phyloP scores from a whole-genome alignment of 306 rosid species.

The Castanea crenata region DNA sequence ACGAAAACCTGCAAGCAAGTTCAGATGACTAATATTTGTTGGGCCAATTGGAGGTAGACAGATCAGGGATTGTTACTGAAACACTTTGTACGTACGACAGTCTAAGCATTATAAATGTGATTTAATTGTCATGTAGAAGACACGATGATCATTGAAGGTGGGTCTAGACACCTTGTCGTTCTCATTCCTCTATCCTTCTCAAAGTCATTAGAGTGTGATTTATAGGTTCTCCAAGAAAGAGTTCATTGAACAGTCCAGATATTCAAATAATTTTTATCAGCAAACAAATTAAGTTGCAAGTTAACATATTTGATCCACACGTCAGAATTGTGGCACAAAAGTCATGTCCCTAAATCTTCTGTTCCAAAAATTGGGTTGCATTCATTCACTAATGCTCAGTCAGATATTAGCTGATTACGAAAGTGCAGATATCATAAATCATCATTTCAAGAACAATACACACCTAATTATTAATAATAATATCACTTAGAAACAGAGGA shows the following conservation, averaged over 20 bases:
- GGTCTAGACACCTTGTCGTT: background rate
- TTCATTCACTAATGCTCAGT: too few relatives aligned
- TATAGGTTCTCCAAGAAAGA: background rate
- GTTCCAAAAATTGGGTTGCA: too few relatives aligned
- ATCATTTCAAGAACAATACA: background rate
- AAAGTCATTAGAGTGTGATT: background rate
- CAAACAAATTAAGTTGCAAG: background rate
- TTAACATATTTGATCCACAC: background rate
- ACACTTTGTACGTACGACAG: too few relatives aligned
- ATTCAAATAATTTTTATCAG: background rate
- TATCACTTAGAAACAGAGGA: background rate
- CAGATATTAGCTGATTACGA: too few relatives aligned
- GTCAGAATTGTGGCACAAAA: background rate
- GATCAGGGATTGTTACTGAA: too few relatives aligned
- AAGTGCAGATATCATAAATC: background rate
- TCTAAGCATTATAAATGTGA: too few relatives aligned
- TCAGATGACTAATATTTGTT: too few relatives aligned
- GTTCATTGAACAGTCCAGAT: background rate
- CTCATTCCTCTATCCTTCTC: background rate
- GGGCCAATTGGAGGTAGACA: too few relatives aligned
- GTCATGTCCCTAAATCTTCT: too few relatives aligned
- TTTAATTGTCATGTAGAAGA: too few relatives aligned
- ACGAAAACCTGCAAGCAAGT: slow-evolving; percentile 29
- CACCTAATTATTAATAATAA: background rate
- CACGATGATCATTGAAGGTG: too few relatives aligned